Evolutionary conservation across 768 basidiomycete species (phyloP), one percentile per base, ranked within the genome.

Genomic region (Hebeloma cylindrosporum): DNA sequence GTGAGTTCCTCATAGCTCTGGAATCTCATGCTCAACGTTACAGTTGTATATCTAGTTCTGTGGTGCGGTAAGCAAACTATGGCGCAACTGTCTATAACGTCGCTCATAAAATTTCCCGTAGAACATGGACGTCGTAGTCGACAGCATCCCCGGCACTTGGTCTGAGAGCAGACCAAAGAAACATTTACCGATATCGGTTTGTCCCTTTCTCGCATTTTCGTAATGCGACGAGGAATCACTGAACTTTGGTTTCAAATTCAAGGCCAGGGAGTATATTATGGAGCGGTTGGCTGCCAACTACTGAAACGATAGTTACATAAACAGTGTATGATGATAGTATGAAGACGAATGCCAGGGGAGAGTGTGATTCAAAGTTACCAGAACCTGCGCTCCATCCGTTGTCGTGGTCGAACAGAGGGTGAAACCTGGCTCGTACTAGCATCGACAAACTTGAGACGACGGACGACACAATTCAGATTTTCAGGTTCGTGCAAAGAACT

Each of bases 71-170:
- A 47, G 64, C 2, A n/a, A 13, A 6, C 27, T n/a, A 37, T 23
- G 13, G 3, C 23, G 23, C 25, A 23, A 34, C 38, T 35, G 7
- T 14, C 28, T 37, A 50, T 59, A 59, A 63, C 54, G 26, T 36
- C 27, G 8, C 40, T 58, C 34, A 34, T 10, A 5, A 22, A n/a
- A 17, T 23, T 38, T 22, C 17, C 11, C 32, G 20, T 57, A 69
- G 71, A 68, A 73, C 59, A 44, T 65, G 36, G 53, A 72, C 47
- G 65, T 65, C 28, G 51, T 75, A 4, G 65, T 82, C 7, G 76
- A 77, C 33, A 71, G 71, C 43, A 64, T 82, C 11, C 80, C 80
- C 0, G 75, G 74, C 5, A 80, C 73, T 28, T 77, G 73, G 54
- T 71, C 68, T 16, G 59, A 60, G 25, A 61, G 69, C 3, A 62